Percentiles rank a stretch among this genome's conserved stretches.
phyloP scores from a whole-genome alignment of 129 eudicot species.

The Erigeron canadensis region DNA sequence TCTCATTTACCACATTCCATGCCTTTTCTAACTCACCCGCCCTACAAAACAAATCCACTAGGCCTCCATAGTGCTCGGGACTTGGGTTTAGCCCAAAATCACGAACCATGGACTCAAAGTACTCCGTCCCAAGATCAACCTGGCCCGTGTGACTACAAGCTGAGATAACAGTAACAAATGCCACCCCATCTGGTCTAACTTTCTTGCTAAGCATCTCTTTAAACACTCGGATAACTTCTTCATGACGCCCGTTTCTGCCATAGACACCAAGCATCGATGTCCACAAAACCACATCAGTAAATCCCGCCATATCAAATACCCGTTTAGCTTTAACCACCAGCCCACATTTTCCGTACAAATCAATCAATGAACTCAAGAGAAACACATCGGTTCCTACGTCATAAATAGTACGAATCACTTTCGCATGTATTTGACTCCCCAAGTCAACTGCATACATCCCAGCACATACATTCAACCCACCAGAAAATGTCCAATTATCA shows the following conservation, averaged over 20 bases:
- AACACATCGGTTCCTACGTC: slow-evolving; percentile 53
- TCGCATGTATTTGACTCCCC: slow-evolving; percentile 68
- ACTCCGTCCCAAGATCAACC: slow-evolving; percentile 63
- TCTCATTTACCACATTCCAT: slow-evolving; percentile 50
- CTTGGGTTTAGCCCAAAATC: slow-evolving; percentile 50
- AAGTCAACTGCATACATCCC: slow-evolving; percentile 48
- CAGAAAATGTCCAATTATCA: slow-evolving; percentile 61
- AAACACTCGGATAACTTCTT: slow-evolving; percentile 49
- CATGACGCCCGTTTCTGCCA: slow-evolving; percentile 59
- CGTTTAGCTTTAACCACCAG: slow-evolving; percentile 49
- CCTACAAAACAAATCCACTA: slow-evolving; percentile 72
- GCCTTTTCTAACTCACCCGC: slow-evolving; percentile 89
- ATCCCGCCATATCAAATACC: slow-evolving; percentile 45
- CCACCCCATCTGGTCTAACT: slow-evolving; percentile 69
- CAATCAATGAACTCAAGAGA: slow-evolving; percentile 61
- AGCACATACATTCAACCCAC: slow-evolving; percentile 52
- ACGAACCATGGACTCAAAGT: slow-evolving; percentile 54
- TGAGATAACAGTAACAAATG: slow-evolving; percentile 62
- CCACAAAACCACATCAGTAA: slow-evolving; percentile 73
- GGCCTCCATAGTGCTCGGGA: slow-evolving; percentile 75
- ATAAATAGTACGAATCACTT: slow-evolving; percentile 34
- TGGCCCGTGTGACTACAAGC: slow-evolving; percentile 82
- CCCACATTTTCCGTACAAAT: slow-evolving; percentile 79
- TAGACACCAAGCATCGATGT: slow-evolving; percentile 78
- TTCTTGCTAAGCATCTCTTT: slow-evolving; percentile 55